Percentiles rank a stretch among this genome's conserved stretches.
Conservation (phyloP, 2,329 filamentous ascomycete species). For the Cordyceps farinosa region DNA sequence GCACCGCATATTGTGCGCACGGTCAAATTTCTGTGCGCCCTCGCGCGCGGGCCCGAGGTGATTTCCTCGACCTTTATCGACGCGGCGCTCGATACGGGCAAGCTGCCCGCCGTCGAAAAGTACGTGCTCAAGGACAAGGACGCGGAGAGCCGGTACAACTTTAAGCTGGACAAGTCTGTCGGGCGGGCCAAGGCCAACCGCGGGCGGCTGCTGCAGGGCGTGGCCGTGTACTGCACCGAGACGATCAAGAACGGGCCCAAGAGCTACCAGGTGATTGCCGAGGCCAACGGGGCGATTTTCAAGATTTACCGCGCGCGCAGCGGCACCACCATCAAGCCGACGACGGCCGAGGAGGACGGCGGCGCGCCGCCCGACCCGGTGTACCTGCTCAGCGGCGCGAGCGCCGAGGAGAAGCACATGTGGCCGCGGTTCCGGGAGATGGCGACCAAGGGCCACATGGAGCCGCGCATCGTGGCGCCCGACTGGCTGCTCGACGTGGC, state of each 20-base stretch:
- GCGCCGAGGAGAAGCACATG: conserved; percentile 63
- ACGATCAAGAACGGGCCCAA: conserved; percentile 76
- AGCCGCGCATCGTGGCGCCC: conserved; percentile 72
- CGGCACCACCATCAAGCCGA: conserved; percentile 63
- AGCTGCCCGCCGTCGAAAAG: conserved; percentile 60
- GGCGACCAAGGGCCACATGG: conserved; percentile 73
- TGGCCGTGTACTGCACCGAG: conserved; percentile 81
- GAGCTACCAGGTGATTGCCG: conserved; percentile 80
- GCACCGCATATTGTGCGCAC: conserved; percentile 86
- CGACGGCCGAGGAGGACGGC: conserved; percentile 61
- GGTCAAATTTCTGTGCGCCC: conserved; percentile 84
- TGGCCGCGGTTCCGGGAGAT: conserved; percentile 80
- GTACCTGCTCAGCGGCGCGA: conserved; percentile 73
- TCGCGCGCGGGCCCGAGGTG: conserved; percentile 76
- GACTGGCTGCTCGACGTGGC: conserved; percentile 91
- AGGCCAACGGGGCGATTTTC: conserved; percentile 84
- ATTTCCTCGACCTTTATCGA: conserved; percentile 78
- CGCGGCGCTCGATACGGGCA: conserved; percentile 65
- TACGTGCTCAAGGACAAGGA: conserved; percentile 68
- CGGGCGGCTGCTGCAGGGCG: conserved; percentile 68
- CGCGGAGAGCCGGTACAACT: conserved; percentile 66
- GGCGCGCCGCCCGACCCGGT: conserved; percentile 65
- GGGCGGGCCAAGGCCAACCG: conserved; percentile 71
- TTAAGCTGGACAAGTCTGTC: conserved; percentile 66
- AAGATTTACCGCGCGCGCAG: conserved; percentile 71